Percentiles rank a stretch among this genome's conserved stretches.
phyloP scores from a whole-genome alignment of 2,329 filamentous ascomycete species.

The Graphilbum sp. region DNA sequence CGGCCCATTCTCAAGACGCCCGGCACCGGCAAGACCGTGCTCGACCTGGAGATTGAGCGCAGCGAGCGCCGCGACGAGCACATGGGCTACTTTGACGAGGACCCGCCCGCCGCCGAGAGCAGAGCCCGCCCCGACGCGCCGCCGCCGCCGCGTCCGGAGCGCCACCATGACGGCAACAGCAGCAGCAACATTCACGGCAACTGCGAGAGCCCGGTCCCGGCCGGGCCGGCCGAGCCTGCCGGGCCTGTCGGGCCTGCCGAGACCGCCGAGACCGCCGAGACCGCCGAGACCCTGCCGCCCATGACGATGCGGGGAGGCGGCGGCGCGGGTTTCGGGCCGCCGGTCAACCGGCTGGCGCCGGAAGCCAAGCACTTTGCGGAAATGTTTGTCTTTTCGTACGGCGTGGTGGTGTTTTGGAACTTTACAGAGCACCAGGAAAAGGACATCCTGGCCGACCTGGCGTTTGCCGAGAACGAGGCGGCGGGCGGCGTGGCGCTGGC shows the following conservation, averaged over 20 bases:
- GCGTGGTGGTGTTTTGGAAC: constrained; percentile 98
- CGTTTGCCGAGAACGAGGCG: constrained; percentile 57
- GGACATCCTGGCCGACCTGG: constrained; percentile 85
- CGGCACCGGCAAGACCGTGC: constrained; percentile 70
- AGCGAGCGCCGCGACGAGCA: constrained; percentile 82
- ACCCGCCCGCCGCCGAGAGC: constrained; percentile 11
- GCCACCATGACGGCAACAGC: constrained; percentile 5
- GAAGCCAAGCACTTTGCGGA: constrained; percentile 73
- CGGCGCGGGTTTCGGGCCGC: too few relatives aligned
- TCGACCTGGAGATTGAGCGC: constrained; percentile 91
- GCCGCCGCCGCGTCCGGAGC: not conserved
- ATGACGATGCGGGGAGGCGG: too few relatives aligned
- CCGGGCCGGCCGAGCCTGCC: too few relatives aligned
- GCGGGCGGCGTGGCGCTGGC: constrained; percentile 46
- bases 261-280: too few relatives aligned
- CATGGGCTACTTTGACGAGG: constrained; percentile 71
- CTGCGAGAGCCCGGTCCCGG: too few relatives aligned
- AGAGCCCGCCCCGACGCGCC: not conserved
- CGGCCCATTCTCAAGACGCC: constrained; percentile 85
- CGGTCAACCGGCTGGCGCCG: constrained; percentile 44
- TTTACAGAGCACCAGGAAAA: constrained; percentile 94
- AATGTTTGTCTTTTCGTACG: constrained; percentile 95
- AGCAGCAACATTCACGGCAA: constrained; percentile 10
- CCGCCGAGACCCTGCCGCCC: too few relatives aligned
- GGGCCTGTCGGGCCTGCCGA: too few relatives aligned